A percentile compares a stretch with the other conserved stretches of the same genome.
These are phyloP conservation scores for Triadica sebifera DNA, from an alignment of 345 rosid species.

Conservation along the genomic window DNA sequence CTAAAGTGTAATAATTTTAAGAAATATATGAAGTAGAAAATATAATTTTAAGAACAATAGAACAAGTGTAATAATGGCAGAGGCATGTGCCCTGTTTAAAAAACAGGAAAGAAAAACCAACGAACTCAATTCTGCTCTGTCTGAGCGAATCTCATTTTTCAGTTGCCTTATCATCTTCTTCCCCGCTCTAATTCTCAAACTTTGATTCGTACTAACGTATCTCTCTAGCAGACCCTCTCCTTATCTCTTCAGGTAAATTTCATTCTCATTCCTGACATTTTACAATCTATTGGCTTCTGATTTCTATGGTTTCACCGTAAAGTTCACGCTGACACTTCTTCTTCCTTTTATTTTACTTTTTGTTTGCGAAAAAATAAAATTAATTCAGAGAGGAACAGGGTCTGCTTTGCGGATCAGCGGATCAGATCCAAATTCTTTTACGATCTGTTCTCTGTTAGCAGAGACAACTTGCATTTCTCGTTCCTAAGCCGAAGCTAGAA, in stretches of 20 bases:
- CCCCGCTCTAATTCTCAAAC: neutral
- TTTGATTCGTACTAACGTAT: neutral
- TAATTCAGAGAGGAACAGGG: slow-evolving; percentile 16
- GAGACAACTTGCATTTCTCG: neutral
- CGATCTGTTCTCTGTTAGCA: slow-evolving; percentile 5
- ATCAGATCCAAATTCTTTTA: slow-evolving; percentile 19
- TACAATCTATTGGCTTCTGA: neutral
- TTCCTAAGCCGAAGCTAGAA: neutral
- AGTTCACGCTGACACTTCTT: neutral
- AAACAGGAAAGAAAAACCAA: neutral
- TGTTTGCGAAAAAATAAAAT: neutral
- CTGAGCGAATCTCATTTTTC: neutral
- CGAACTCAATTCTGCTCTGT: neutral
- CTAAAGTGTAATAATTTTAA: too few species aligned
- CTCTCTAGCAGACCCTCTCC: slow-evolving; percentile 21
- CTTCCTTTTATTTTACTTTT: neutral
- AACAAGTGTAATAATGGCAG: too few species aligned
- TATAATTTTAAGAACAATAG: too few species aligned
- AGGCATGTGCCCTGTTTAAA: too few species aligned
- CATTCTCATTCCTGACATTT: neutral
- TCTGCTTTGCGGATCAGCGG: slow-evolving; percentile 10
- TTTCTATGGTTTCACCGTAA: neutral
- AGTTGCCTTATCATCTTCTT: neutral
- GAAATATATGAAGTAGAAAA: too few species aligned
- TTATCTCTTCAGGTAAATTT: slow-evolving; percentile 7